Evolutionary conservation across 192 early-diverging fungal species (phyloP).

Genomic region (Linnemannia schmuckeri): DNA sequence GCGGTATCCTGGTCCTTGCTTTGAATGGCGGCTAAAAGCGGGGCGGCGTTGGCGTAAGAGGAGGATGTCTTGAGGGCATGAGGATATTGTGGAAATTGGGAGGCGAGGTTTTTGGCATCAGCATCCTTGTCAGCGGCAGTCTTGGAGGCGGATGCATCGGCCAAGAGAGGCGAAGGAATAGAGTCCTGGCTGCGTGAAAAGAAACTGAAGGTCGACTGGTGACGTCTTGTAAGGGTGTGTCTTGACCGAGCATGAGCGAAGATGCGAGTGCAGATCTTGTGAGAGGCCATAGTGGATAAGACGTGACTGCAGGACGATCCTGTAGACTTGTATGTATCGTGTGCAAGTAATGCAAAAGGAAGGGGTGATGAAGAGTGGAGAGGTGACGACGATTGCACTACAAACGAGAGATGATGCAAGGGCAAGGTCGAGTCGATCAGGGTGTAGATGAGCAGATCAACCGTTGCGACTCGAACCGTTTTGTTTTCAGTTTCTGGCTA

Average conservation of each 20-base stretch:
- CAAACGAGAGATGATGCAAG: not conserved
- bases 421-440: not conserved
- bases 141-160: not conserved
- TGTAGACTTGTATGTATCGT: not conserved
- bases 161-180: not conserved
- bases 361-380: not conserved
- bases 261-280: constrained; percentile 24
- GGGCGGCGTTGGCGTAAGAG: constrained; percentile 35
- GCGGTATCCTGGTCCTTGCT: constrained; percentile 53
- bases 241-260: constrained; percentile 22
- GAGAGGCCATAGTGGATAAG: constrained; percentile 9
- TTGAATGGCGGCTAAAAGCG: constrained; percentile 40
- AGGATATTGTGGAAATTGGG: constrained; percentile 6
- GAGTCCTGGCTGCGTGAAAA: constrained; percentile 34
- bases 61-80: constrained; percentile 36
- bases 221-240: constrained; percentile 18
- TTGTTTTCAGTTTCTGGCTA: not conserved
- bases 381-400: not conserved
- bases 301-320: not conserved
- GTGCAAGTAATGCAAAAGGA: not conserved
- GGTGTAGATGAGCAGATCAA: not conserved
- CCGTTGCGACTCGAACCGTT: not conserved
- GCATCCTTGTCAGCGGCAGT: not conserved
- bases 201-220: constrained; percentile 52
- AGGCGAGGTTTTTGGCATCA: not conserved